Evolutionary conservation across 352 stramenopile genomes (phyloP).

Genomic region (Phytophthora meadii): DNA sequence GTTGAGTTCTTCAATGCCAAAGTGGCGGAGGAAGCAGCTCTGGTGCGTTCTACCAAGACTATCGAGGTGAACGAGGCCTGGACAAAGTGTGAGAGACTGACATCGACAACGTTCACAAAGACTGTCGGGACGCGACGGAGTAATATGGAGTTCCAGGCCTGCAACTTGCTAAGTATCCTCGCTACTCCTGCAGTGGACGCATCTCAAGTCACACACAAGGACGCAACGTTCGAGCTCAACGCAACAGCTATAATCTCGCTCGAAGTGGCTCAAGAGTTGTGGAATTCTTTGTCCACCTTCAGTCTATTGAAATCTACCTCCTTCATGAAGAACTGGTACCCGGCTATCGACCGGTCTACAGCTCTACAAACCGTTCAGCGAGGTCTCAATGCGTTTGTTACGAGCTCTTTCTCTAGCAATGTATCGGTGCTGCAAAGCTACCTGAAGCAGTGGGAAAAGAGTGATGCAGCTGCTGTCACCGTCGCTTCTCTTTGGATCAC

Average conservation of each 20-base stretch:
- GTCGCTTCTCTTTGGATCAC: constrained; percentile 54
- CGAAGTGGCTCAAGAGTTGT: constrained; percentile 43
- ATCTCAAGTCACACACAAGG: constrained; percentile 33
- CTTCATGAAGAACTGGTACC: constrained; percentile 63
- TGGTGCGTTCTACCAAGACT: constrained; percentile 46
- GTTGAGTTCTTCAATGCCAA: constrained; percentile 53
- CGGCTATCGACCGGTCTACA: constrained; percentile 37
- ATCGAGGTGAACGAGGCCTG: constrained; percentile 50
- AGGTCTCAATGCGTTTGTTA: constrained; percentile 26
- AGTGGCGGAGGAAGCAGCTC: constrained; percentile 50
- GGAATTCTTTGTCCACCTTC: constrained; percentile 37
- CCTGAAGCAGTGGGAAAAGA: constrained; percentile 56
- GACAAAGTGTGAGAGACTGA: constrained; percentile 35
- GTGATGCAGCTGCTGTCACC: constrained; percentile 33
- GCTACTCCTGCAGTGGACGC: constrained; percentile 14
- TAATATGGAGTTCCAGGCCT: constrained; percentile 47
- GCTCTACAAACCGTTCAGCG: constrained; percentile 26
- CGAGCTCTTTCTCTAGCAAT: constrained; percentile 15
- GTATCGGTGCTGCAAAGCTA: constrained; percentile 45
- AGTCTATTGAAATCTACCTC: constrained; percentile 44
- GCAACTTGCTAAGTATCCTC: constrained; percentile 60
- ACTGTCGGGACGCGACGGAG: constrained; percentile 39
- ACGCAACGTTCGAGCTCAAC: constrained; percentile 71
- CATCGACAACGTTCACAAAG: constrained; percentile 31
- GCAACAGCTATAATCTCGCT: constrained; percentile 38